phyloP scores from a whole-genome alignment of 2,329 filamentous ascomycete species.

The Neocatenulostroma microsporum region DNA sequence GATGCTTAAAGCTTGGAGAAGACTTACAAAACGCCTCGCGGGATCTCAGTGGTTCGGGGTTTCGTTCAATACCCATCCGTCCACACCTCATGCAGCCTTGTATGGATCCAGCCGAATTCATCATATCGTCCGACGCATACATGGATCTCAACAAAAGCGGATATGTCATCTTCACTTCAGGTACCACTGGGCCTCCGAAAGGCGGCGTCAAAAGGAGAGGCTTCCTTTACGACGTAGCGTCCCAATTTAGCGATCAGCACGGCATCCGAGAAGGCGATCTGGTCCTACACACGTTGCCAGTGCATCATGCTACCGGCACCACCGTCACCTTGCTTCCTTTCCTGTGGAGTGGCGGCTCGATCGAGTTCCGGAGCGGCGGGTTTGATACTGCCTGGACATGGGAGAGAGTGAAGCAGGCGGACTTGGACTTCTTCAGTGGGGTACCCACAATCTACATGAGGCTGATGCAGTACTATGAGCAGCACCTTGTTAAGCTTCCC shows the following conservation, averaged over 20 bases:
- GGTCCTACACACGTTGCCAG: constrained; percentile 42
- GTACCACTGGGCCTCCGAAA: constrained; percentile 40
- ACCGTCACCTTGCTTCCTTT: constrained; percentile 43
- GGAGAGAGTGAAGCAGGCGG: constrained; percentile 36
- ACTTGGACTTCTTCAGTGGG: constrained; percentile 42
- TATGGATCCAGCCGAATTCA: constrained; percentile 26
- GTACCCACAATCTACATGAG: constrained; percentile 46
- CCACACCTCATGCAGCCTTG: constrained; percentile 26
- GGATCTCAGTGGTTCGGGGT: constrained; percentile 16
- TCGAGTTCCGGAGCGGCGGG: constrained; percentile 41
- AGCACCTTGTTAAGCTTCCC: constrained; percentile 24
- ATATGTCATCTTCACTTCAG: constrained; percentile 40
- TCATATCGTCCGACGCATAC: constrained; percentile 34
- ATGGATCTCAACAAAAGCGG: constrained; percentile 35
- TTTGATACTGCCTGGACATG: constrained; percentile 38
- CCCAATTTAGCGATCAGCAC: constrained; percentile 35
- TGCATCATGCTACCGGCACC: constrained; percentile 45
- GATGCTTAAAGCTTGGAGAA: constrained; percentile 23
- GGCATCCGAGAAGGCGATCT: constrained; percentile 31
- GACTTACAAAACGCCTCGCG: constrained; percentile 21
- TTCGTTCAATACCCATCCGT: constrained; percentile 30
- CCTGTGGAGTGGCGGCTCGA: constrained; percentile 38
- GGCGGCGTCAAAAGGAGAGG: constrained; percentile 38
- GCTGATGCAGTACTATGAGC: constrained; percentile 39
- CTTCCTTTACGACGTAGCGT: constrained; percentile 30